Percentiles rank a stretch among this genome's conserved stretches.
Evolutionary conservation across 768 basidiomycete genomes (phyloP).

Genomic region (Mrakia gelida): DNA sequence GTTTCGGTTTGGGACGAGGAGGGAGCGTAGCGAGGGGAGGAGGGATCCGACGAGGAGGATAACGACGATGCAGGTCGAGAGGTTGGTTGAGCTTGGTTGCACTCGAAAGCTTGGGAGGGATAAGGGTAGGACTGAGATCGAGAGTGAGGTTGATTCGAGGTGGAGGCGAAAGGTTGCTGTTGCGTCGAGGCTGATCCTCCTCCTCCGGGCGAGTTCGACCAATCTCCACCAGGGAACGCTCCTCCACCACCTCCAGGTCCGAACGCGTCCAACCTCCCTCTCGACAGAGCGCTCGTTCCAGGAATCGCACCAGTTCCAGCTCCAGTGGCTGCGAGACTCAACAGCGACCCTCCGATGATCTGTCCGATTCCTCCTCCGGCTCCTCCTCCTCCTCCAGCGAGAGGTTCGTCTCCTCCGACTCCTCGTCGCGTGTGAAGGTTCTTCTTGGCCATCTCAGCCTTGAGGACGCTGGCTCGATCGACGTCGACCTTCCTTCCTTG

Average conservation of each 20-base stretch:
- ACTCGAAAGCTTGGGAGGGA: not conserved
- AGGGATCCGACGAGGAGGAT: constrained; percentile 6
- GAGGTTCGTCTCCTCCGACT: constrained; percentile 55
- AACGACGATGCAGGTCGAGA: not conserved
- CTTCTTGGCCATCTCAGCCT: constrained; percentile 99
- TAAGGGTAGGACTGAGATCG: not conserved
- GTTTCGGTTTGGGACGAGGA: constrained; percentile 16
- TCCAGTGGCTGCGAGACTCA: not conserved
- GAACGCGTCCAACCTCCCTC: constrained; percentile 1
- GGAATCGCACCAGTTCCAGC: not conserved
- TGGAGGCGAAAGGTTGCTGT: not conserved
- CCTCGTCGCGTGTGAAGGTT: constrained; percentile 93
- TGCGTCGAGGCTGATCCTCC: constrained; percentile 3
- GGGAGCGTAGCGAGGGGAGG: constrained; percentile 14
- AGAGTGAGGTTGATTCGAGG: constrained; percentile 17
- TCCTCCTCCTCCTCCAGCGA: constrained; percentile 35
- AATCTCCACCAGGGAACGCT: not conserved
- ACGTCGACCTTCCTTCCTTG: constrained; percentile 88
- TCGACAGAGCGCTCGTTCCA: not conserved
- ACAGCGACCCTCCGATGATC: constrained; percentile 7
- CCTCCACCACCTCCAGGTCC: not conserved
- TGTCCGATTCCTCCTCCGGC: constrained; percentile 5
- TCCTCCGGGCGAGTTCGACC: not conserved
- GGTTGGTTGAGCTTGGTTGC: not conserved
- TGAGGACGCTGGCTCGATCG: constrained; percentile 85